Conservation (phyloP, 1,284 basidiomycete genomes). For the Mycosarcoma maydis region DNA sequence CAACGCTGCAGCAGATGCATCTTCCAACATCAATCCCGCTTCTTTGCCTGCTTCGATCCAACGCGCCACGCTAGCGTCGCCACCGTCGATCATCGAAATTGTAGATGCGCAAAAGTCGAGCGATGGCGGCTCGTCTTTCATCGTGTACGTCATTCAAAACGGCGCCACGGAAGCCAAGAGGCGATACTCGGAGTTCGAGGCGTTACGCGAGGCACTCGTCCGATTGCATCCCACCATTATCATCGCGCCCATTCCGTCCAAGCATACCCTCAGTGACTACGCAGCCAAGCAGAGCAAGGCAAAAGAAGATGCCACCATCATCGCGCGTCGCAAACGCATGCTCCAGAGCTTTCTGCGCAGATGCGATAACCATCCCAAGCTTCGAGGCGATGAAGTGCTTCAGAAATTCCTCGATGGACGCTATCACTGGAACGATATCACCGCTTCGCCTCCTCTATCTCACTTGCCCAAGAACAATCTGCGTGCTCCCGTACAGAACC, state of each 20-base stretch:
- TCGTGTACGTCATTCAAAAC: conserved; percentile 90
- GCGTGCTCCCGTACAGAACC: conserved; percentile 92
- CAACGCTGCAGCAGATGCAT: neutral
- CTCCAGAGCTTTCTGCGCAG: conserved; percentile 94
- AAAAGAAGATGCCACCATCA: conserved; percentile 92
- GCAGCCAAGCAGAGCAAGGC: conserved; percentile 96
- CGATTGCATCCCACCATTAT: conserved; percentile 95
- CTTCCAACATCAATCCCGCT: neutral
- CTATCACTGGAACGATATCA: conserved; percentile 78
- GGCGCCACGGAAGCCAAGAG: conserved; percentile 85
- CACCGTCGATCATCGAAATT: conserved; percentile 47
- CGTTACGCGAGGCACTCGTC: conserved; percentile 82
- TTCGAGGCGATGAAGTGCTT: conserved; percentile 93
- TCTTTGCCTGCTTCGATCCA: conserved; percentile 16
- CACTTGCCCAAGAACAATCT: conserved; percentile 92
- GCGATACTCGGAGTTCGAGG: conserved; percentile 97
- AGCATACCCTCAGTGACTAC: conserved; percentile 94
- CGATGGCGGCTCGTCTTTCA: conserved; percentile 82
- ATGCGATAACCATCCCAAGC: conserved; percentile 85
- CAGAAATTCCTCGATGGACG: conserved; percentile 94
- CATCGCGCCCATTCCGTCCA: conserved; percentile 96
- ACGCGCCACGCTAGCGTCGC: conserved; percentile 31
- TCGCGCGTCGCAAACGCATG: conserved; percentile 90
- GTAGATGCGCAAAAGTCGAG: conserved; percentile 93
- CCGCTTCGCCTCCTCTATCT: conserved; percentile 78